phyloP scores from a whole-genome alignment of 2,329 filamentous ascomycete genomes.

The Neofusicoccum cordaticola region DNA sequence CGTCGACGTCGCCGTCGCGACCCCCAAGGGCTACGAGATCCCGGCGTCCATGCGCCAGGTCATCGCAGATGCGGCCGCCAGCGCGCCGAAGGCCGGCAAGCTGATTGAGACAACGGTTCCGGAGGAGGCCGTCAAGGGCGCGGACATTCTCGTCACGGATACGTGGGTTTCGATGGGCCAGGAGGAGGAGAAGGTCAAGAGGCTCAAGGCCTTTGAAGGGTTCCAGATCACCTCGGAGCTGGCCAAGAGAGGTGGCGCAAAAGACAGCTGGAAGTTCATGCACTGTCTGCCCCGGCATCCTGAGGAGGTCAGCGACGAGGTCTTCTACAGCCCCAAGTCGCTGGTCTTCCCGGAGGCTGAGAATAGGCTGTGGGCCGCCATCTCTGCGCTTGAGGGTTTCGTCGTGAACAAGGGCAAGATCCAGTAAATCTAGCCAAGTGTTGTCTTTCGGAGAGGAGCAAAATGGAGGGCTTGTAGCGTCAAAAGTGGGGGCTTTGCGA shows the following conservation, averaged over 20 bases:
- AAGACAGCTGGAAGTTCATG: slow-evolving; percentile 94
- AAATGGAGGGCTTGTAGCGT: background rate
- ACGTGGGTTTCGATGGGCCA: slow-evolving; percentile 99
- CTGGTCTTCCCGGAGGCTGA: slow-evolving; percentile 93
- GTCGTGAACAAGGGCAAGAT: slow-evolving; percentile 93
- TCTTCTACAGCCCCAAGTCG: slow-evolving; percentile 83
- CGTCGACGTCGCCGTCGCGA: slow-evolving; percentile 81
- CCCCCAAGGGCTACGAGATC: slow-evolving; percentile 80
- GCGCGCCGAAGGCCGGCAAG: slow-evolving; percentile 58
- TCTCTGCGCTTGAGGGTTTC: slow-evolving; percentile 80
- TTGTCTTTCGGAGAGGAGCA: background rate
- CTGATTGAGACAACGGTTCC: slow-evolving; percentile 75
- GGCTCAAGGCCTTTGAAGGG: slow-evolving; percentile 77
- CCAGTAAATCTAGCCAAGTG: background rate
- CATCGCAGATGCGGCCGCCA: slow-evolving; percentile 62
- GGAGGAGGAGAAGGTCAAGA: slow-evolving; percentile 76
- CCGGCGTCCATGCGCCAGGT: slow-evolving; percentile 69
- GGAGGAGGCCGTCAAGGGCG: slow-evolving; percentile 79
- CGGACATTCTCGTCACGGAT: slow-evolving; percentile 90
- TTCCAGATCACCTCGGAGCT: slow-evolving; percentile 90
- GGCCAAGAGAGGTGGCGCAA: slow-evolving; percentile 79
- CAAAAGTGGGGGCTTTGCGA: background rate
- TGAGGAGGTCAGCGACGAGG: slow-evolving; percentile 91
- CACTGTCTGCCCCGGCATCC: slow-evolving; percentile 90
- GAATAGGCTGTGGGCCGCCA: slow-evolving; percentile 88